These are phyloP conservation scores for Hymenochaete sp. DNA, from an alignment of 1,284 basidiomycete genomes.

Conservation along the genomic window DNA sequence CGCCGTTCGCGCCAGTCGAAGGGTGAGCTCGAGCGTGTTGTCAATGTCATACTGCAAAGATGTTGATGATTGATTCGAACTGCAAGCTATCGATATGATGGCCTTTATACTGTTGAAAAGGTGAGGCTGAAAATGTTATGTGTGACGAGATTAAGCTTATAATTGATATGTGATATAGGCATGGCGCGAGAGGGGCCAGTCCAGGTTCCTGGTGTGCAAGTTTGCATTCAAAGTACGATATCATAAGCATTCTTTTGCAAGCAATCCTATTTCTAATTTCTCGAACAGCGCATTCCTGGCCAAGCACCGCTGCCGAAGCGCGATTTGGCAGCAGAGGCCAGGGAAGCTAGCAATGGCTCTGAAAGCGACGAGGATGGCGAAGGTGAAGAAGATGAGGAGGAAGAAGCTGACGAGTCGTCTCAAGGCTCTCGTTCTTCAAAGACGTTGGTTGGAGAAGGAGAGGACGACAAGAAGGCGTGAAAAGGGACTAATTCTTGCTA, in stretches of 20 bases:
- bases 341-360: constrained; percentile 18
- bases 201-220: constrained; percentile 65
- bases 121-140: constrained; percentile 27
- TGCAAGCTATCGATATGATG: constrained; percentile 73
- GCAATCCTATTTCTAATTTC: no score
- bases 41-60: background rate
- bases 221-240: constrained; percentile 62
- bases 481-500: no score
- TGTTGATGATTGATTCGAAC: constrained; percentile 5
- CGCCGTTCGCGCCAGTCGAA: constrained; percentile 60
- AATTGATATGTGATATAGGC: constrained; percentile 34
- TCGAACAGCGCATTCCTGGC: constrained; percentile 46
- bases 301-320: constrained; percentile 49
- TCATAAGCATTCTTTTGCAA: background rate
- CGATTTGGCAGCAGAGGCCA: constrained; percentile 20
- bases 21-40: constrained; percentile 50
- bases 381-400: constrained; percentile 17
- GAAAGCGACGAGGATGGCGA: constrained; percentile 17
- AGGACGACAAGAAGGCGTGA: constrained; percentile 7
- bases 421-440: constrained; percentile 18
- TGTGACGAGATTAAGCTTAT: background rate
- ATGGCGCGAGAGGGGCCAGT: constrained; percentile 62
- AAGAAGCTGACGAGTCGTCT: constrained; percentile 26
- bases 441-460: constrained; percentile 7
- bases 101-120: constrained; percentile 70